Evolutionary conservation across 2,329 filamentous ascomycete species (phyloP).

Genomic region (Hymenoscyphus infarciens): DNA sequence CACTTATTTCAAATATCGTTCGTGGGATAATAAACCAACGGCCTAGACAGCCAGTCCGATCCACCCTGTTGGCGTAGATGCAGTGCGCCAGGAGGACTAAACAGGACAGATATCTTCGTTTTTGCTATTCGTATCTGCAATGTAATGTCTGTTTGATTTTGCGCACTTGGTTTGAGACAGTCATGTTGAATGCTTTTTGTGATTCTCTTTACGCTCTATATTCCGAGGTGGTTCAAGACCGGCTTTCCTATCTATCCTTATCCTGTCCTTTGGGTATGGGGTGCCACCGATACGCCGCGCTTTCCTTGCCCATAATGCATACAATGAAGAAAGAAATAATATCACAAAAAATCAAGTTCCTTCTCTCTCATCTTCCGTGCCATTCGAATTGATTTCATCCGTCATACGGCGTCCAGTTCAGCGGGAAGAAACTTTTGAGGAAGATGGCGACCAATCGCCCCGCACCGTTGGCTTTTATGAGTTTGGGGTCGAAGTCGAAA

Average conservation of each 20-base stretch:
- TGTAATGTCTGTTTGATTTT: neutral
- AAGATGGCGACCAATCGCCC: slow-evolving; percentile 26
- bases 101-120: slow-evolving; percentile 34
- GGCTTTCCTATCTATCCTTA: neutral
- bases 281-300: neutral
- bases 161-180: too few species aligned
- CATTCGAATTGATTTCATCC: neutral
- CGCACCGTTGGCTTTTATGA: slow-evolving; percentile 23
- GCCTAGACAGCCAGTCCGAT: slow-evolving; percentile 39
- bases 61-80: slow-evolving; percentile 38
- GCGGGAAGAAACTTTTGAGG: slow-evolving; percentile 24
- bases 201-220: too few species aligned
- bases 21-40: slow-evolving; percentile 37
- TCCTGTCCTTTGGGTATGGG: neutral
- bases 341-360: neutral
- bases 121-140: neutral
- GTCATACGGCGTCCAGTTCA: slow-evolving; percentile 4
- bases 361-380: neutral
- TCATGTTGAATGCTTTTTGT: too few species aligned
- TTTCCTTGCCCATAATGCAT: neutral
- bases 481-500: slow-evolving; percentile 13
- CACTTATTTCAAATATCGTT: slow-evolving; percentile 39
- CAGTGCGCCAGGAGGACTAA: slow-evolving; percentile 39
- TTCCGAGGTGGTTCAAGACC: too few species aligned
- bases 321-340: neutral